phyloP scores from a whole-genome alignment of 805 yeast species.

The Martiniozyma abietophila region DNA sequence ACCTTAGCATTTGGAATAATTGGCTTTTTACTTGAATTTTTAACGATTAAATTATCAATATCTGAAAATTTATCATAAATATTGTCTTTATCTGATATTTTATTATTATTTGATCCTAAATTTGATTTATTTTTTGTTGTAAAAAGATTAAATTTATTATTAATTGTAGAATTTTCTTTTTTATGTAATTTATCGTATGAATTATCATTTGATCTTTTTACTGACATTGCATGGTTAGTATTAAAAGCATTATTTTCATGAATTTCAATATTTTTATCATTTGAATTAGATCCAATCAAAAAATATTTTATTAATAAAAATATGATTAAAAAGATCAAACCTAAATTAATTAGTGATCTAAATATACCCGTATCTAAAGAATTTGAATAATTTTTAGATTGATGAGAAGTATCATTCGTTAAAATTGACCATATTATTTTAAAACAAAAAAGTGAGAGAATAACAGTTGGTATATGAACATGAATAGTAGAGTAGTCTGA shows the following conservation, averaged over 20 bases:
- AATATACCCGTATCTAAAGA: not conserved
- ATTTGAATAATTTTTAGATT: not conserved
- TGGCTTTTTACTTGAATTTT: conserved; percentile 1
- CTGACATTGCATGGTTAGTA: conserved; percentile 5
- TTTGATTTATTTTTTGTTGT: not conserved
- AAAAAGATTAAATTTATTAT: not conserved
- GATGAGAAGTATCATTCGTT: too few species aligned
- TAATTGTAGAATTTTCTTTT: not conserved
- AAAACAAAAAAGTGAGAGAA: conserved; percentile 9
- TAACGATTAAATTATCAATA: not conserved
- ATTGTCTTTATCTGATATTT: not conserved
- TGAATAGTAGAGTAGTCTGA: conserved; percentile 16
- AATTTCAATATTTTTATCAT: not conserved
- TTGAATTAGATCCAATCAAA: not conserved
- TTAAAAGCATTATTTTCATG: conserved; percentile 1
- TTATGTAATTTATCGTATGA: not conserved
- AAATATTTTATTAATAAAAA: not conserved
- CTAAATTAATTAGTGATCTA: not conserved
- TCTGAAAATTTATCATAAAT: not conserved
- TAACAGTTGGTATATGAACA: conserved; percentile 22
- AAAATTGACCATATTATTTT: conserved; percentile 10
- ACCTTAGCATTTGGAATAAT: conserved; percentile 1
- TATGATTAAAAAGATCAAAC: not conserved
- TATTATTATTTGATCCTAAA: conserved; percentile 7
- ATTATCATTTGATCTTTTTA: not conserved